A percentile compares a stretch with the other conserved stretches of the same genome.
These are phyloP conservation scores for Aureobasidium leucospermi DNA, from an alignment of 2,329 filamentous ascomycete species.

Conservation along the genomic window DNA sequence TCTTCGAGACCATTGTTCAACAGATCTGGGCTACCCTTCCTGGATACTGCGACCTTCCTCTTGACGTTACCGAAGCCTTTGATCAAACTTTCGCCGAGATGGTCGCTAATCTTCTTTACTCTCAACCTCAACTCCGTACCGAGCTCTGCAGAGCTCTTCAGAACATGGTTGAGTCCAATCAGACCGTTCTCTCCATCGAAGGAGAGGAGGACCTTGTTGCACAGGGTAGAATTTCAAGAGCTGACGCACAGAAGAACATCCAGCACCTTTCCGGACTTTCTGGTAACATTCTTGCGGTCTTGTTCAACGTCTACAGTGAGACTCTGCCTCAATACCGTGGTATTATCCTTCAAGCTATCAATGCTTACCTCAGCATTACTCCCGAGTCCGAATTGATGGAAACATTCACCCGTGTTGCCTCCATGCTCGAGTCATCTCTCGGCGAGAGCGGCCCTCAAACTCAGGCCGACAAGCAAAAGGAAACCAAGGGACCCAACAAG, in stretches of 20 bases:
- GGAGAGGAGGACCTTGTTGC: conserved; percentile 64
- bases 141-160: conserved; percentile 84
- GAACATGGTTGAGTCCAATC: conserved; percentile 84
- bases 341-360: conserved; percentile 88
- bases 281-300: conserved; percentile 82
- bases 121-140: conserved; percentile 77
- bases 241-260: conserved; percentile 69
- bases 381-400: conserved; percentile 63
- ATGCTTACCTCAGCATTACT: conserved; percentile 78
- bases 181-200: conserved; percentile 66
- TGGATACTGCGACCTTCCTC: conserved; percentile 86
- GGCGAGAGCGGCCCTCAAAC: conserved; percentile 52
- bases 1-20: conserved; percentile 91
- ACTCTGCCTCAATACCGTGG: conserved; percentile 88
- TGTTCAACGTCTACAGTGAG: conserved; percentile 99
- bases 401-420: conserved; percentile 80
- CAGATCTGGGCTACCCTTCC: conserved; percentile 93
- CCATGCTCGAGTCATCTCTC: conserved; percentile 71
- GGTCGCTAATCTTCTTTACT: conserved; percentile 84
- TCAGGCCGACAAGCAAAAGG: conserved; percentile 49
- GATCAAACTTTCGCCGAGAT: conserved; percentile 86
- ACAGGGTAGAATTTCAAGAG: conserved; percentile 70
- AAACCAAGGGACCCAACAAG: conserved; percentile 45
- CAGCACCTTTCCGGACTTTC: conserved; percentile 72
- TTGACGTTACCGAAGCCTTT: conserved; percentile 62